A percentile compares a stretch with the other conserved stretches of the same genome.
Evolutionary conservation across 2,329 filamentous ascomycete genomes (phyloP).

Genomic region (Xylariaceae sp.): DNA sequence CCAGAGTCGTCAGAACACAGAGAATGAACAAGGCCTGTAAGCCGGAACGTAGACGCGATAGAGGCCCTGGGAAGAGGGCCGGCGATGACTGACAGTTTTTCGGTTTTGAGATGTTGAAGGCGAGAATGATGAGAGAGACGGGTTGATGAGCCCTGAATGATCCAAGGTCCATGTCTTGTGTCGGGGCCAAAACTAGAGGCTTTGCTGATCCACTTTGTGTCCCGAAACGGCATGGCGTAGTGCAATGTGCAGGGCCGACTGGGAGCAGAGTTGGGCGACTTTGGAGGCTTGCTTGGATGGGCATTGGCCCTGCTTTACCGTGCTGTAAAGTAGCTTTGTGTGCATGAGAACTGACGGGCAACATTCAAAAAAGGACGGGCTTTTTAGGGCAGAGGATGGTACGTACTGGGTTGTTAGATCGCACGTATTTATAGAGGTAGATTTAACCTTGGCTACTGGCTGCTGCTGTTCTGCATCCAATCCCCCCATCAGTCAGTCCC

Average conservation of each 20-base stretch:
- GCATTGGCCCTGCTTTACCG: too few relatives aligned
- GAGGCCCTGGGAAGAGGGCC: constrained; percentile 6
- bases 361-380: too few relatives aligned
- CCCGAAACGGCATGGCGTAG: constrained; percentile 25
- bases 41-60: constrained; percentile 4
- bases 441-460: constrained; percentile 14
- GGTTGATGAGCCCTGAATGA: constrained; percentile 38
- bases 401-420: too few relatives aligned
- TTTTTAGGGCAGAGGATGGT: too few relatives aligned
- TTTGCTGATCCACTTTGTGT: constrained; percentile 25
- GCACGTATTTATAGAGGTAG: constrained; percentile 1
- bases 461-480: constrained; percentile 14
- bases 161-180: constrained; percentile 35
- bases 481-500: constrained; percentile 17
- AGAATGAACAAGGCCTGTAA: constrained; percentile 2
- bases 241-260: constrained; percentile 31
- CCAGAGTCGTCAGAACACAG: constrained; percentile 12
- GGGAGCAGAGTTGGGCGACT: constrained; percentile 16
- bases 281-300: constrained; percentile 6
- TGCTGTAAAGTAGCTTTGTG: too few relatives aligned
- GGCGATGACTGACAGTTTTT: constrained; percentile 21
- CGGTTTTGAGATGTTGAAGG: constrained; percentile 35
- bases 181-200: constrained; percentile 36
- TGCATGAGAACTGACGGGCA: too few relatives aligned
- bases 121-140: constrained; percentile 35